A percentile compares a stretch with the other conserved stretches of the same genome.
Evolutionary conservation across 2,329 filamentous ascomycete species (phyloP).

Genomic region (Claviceps sp.): DNA sequence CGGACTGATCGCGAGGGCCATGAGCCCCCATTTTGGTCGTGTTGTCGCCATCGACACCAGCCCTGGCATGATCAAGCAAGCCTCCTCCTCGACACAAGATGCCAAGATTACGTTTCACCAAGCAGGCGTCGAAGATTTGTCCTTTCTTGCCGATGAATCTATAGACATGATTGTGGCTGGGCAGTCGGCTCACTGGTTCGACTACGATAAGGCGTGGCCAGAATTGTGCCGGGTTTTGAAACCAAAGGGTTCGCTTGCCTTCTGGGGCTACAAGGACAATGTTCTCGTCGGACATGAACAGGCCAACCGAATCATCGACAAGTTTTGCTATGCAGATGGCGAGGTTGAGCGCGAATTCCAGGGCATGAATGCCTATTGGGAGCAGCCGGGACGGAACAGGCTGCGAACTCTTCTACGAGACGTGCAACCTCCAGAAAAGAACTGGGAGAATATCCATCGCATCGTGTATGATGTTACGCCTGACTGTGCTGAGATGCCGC

Average conservation of each 20-base stretch:
- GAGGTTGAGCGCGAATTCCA: conserved; percentile 29
- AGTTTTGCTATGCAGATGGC: conserved; percentile 39
- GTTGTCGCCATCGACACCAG: conserved; percentile 45
- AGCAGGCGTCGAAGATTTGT: conserved; percentile 39
- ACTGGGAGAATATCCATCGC: conserved; percentile 39
- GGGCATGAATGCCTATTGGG: conserved; percentile 46
- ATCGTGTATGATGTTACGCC: conserved; percentile 44
- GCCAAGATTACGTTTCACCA: conserved; percentile 35
- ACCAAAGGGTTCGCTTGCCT: conserved; percentile 43
- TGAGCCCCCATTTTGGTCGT: conserved; percentile 37
- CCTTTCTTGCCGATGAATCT: conserved; percentile 31
- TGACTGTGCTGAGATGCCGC: conserved; percentile 17
- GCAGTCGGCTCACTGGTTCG: conserved; percentile 56
- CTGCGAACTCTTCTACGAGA: conserved; percentile 37
- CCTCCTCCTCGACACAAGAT: conserved; percentile 24
- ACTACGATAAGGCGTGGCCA: conserved; percentile 40
- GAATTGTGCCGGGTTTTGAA: conserved; percentile 40
- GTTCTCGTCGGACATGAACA: conserved; percentile 38
- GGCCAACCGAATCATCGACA: conserved; percentile 39
- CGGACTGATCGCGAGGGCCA: conserved; percentile 39
- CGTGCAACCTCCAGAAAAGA: conserved; percentile 34
- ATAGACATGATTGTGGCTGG: conserved; percentile 38
- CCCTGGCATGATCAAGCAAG: conserved; percentile 41
- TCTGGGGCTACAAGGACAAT: conserved; percentile 55
- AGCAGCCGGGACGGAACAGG: conserved; percentile 43